A percentile compares a stretch with the other conserved stretches of the same genome.
phyloP scores from a whole-genome alignment of 352 stramenopile genomes.

The Elongisporangium anandrum region DNA sequence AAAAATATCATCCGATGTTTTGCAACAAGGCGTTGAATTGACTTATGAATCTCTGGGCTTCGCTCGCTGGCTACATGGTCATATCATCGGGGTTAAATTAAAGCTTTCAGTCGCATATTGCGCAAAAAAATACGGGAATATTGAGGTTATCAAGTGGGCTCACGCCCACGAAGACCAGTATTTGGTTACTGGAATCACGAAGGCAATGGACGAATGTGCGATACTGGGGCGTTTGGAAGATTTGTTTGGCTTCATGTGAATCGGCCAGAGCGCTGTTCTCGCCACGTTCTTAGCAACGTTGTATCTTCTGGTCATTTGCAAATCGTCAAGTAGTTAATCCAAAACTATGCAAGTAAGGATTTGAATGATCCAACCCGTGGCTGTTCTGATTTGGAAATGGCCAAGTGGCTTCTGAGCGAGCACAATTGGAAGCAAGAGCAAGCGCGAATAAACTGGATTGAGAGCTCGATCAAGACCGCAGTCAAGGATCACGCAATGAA shows the following conservation, averaged over 20 bases:
- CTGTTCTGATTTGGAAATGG: not conserved
- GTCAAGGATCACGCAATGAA: not conserved
- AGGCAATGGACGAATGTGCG: not conserved
- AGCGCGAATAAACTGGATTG: too few species aligned
- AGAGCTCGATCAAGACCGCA: too few species aligned
- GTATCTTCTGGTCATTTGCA: not conserved
- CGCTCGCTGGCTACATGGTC: not conserved
- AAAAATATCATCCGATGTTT: not conserved
- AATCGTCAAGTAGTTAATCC: not conserved
- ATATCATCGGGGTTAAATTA: not conserved
- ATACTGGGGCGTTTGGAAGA: not conserved
- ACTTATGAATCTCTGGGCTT: not conserved
- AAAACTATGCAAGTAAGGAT: not conserved
- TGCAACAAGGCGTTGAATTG: not conserved
- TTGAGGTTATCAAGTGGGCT: not conserved
- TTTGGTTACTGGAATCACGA: not conserved
- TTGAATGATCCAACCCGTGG: not conserved
- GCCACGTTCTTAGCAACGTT: not conserved
- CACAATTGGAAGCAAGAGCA: not conserved
- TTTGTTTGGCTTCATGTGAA: not conserved
- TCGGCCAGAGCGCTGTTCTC: not conserved
- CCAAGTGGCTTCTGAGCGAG: not conserved
- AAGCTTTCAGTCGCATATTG: not conserved
- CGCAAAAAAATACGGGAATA: not conserved
- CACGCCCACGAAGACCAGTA: not conserved